Evolutionary conservation across 2,329 filamentous ascomycete species (phyloP).

Genomic region (Colletotrichum graminicola): DNA sequence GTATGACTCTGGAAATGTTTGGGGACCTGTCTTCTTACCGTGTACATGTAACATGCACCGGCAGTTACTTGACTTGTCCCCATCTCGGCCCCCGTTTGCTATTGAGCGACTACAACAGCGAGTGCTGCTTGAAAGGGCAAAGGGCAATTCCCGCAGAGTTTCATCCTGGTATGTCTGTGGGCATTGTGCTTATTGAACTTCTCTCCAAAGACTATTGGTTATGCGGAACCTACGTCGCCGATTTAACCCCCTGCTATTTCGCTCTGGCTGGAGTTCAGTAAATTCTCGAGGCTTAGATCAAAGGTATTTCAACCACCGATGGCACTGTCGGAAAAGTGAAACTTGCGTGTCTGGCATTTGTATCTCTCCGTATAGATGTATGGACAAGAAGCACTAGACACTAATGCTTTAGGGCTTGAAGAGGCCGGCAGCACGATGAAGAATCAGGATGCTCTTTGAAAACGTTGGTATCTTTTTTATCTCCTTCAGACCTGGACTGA

Average conservation of each 20-base stretch:
- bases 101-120: not conserved
- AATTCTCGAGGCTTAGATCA: not conserved
- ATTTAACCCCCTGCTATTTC: not conserved
- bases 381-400: not conserved
- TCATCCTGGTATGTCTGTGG: not conserved
- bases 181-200: not conserved
- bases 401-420: not conserved
- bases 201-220: not conserved
- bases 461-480: slow-evolving; percentile 32
- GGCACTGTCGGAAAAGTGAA: not conserved
- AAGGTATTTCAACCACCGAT: not conserved
- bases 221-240: not conserved
- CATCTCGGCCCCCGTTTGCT: not conserved
- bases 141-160: not conserved
- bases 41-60: slow-evolving; percentile 5
- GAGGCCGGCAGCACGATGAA: not conserved
- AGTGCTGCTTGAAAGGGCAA: not conserved
- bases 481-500: not conserved
- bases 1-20: slow-evolving; percentile 37
- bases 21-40: slow-evolving; percentile 8
- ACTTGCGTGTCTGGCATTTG: not conserved
- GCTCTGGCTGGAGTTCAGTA: not conserved
- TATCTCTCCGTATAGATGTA: not conserved
- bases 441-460: not conserved
- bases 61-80: not conserved